These are phyloP conservation scores for Prunus campanulata DNA, from an alignment of 306 rosid species.

Conservation along the genomic window DNA sequence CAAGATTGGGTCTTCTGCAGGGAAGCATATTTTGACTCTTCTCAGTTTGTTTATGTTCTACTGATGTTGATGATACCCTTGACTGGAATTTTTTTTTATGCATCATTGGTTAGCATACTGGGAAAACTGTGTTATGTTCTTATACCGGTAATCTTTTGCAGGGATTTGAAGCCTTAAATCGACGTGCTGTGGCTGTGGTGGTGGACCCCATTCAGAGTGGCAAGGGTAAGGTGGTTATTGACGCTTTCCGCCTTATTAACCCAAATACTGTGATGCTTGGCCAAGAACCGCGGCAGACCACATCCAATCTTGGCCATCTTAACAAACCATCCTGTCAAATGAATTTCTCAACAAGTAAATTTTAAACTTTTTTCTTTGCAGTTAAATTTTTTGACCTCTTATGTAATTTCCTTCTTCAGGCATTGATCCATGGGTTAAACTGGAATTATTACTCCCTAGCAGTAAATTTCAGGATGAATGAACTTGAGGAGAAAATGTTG, in stretches of 20 bases:
- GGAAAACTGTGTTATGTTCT: background rate
- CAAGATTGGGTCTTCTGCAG: background rate
- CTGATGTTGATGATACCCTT: background rate
- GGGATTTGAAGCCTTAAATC: conserved; percentile 97
- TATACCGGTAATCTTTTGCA: conserved; percentile 16
- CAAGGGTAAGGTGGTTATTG: conserved; percentile 93
- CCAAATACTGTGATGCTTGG: conserved; percentile 97
- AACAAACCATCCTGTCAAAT: conserved; percentile 95
- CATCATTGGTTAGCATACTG: background rate
- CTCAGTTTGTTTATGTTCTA: background rate
- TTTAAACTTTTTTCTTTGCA: background rate
- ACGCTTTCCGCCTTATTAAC: conserved; percentile 88
- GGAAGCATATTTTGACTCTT: background rate
- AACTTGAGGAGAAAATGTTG: conserved; percentile 90
- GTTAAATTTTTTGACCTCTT: conserved; percentile 19
- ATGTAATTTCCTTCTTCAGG: conserved; percentile 43
- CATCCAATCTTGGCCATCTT: conserved; percentile 92
- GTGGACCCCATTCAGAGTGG: conserved; percentile 97
- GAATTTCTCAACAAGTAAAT: conserved; percentile 22
- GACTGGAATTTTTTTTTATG: background rate
- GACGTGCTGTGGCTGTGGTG: conserved; percentile 94
- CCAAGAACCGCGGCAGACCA: conserved; percentile 95
- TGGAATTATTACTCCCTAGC: conserved; percentile 91
- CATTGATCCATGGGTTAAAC: conserved; percentile 91
- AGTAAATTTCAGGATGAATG: conserved; percentile 89